Evolutionary conservation across 495 filamentous ascomycete genomes (phyloP), one percentile per base, ranked within the genome.

Genomic region (Tuber umbilicatum): DNA sequence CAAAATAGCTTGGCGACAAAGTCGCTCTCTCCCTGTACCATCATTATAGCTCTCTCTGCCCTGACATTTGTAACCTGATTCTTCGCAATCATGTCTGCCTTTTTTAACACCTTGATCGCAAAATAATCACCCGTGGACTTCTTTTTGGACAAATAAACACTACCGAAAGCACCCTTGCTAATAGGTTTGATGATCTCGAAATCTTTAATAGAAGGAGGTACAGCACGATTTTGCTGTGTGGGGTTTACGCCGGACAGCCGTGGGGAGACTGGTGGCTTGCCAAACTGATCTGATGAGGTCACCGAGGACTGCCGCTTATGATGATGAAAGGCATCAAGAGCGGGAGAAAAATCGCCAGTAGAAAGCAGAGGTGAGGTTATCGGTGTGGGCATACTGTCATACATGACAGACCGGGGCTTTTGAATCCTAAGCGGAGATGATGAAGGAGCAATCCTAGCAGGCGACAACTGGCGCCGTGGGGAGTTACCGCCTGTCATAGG

Each of bases 171-270:
- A 74, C 95, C 95, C 84, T 97, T 98, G 85, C 95, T 99, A 82
- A 99, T 99, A 38, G 95, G 95, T 79, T 99, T 99, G 84, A 99
- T 97, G 79, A 99, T 97, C 80, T 99, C 95, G 82, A 99, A 99
- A 81, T 99, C 95, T 81, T 97, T 98, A 85, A 99, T 99, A 0
- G 95, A 99, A 37, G 93, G 91, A 5, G 94, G 92, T 10, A 93
- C 90, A 7, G 95, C 94, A 64, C 94, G 91, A 43, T 88, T 87
- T 81, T 89, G 88, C 9, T 87, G 87, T 60, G 93, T 91, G 21
- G 89, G 88, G 73, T 92, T 91, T 9, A 91, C 90, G 38, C 90
- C 86, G 69, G 84, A 89, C 72, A 98, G 81, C 35, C 93, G 89
- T 21, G 95, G 95, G 2, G 95, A 99, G 12, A 90, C 85, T 0